Evolutionary conservation across 192 early-diverging fungal genomes (phyloP), one percentile per base, ranked within the genome.

Genomic region (Paraglomus occultum): DNA sequence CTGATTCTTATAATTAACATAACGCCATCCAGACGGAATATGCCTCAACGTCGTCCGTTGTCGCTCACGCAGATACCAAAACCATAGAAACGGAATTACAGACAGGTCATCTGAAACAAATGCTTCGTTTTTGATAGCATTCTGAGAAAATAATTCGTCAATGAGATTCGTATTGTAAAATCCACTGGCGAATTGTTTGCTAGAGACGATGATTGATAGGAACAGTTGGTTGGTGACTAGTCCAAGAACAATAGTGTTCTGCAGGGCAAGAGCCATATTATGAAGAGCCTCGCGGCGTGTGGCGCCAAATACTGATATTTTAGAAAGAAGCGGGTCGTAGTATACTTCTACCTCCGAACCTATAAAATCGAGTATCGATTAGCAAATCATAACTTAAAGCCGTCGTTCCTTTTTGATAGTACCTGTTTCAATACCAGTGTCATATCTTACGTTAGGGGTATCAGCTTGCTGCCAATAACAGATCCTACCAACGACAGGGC

Each of bases 241-340:
- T 60, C 87, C 87, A 31, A 88, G 60, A 47, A 82, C 75, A 3
- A 81, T 77, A 10, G 80, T 84, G 54, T 82, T 74, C 1, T 73
- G 49, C 40, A 85, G 60, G 0, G 76, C 83, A 15, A 68, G 45
- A 0, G 70, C 45, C 80, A 82, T 81, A 15, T 65, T 74, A 18
- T 70, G 75, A 38, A 87, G 74, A 23, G 83, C 83, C 51, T 84
- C 76, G 5, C 53, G 73, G n/a, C 86, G 84, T 2, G 86, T 86
- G 6, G 84, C 80, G 1, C 81, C 86, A 71, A 80, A 79, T 8
- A 83, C 81, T 22, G 77, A 83, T 39, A 88, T 74, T 70, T 88
- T 88, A 53, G 84, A 78, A 50, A 88, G 80, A 77, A 88, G 80
- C 5, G 87, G 80, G 39, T 88, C 87, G 58, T 88, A 88, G 46